A percentile compares a stretch with the other conserved stretches of the same genome.
These are phyloP conservation scores for Gelatoporia subvermispora DNA, from an alignment of 768 basidiomycete genomes.

Conservation along the genomic window DNA sequence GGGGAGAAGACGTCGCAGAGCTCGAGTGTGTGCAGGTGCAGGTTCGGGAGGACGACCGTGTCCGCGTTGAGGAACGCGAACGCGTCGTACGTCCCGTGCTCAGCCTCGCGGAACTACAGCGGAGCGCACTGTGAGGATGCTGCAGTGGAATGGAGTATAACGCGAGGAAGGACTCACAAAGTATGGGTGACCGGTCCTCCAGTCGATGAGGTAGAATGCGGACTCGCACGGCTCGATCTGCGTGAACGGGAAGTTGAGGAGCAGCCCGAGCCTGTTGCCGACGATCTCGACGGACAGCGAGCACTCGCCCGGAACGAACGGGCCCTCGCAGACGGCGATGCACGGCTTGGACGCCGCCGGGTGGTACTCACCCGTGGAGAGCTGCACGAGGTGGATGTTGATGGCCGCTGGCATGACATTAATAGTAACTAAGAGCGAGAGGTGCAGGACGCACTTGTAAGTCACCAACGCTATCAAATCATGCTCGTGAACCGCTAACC, in stretches of 20 bases:
- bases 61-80: constrained; percentile 23
- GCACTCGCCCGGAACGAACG: constrained; percentile 11
- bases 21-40: constrained; percentile 16
- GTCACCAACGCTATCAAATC: constrained; percentile 20
- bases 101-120: not conserved
- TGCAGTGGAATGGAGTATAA: not conserved
- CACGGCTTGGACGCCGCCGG: constrained; percentile 14
- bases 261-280: constrained; percentile 16
- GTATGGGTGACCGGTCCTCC: constrained; percentile 22
- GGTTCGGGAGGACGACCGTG: constrained; percentile 22
- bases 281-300: constrained; percentile 20
- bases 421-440: too few relatives aligned
- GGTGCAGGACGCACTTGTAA: constrained; percentile 16
- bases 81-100: constrained; percentile 12
- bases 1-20: constrained; percentile 8
- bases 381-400: constrained; percentile 14
- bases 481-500: constrained; percentile 18
- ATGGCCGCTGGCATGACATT: too few relatives aligned
- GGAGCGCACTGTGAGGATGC: too few relatives aligned
- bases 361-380: constrained; percentile 16
- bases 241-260: constrained; percentile 14
- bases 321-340: constrained; percentile 9
- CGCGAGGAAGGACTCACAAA: constrained; percentile 18
- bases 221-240: not conserved
- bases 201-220: constrained; percentile 18